Base-by-base conservation (phyloP, 1,139 yeast species). In the Magnusiomyces tetraspermus region DNA sequence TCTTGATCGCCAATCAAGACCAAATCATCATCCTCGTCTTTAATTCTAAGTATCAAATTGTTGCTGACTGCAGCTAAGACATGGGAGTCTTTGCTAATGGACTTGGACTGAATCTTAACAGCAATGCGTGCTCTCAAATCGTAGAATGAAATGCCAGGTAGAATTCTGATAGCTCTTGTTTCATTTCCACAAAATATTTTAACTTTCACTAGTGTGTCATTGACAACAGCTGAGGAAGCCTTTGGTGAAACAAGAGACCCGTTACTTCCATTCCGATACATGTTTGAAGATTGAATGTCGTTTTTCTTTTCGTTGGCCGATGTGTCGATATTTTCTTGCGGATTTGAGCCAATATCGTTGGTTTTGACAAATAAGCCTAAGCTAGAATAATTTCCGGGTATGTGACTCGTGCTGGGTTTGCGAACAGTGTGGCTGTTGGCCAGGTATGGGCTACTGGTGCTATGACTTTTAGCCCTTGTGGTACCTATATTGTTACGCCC, bases 1-100 rank as follows among this genome's bases (percentile, higher is more conserved):
- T 50, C 57, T 33, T 54, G 56, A 38, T 54, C 56, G 2, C 49
- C 53, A 19, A 51, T 28, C 23, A 51, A 21, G 17, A 51, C 46
- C 42, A 50, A 40, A 48, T 54, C 54, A 3, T 50, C 57, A 31
- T 54, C 54, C 41, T 51, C 57, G 36, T 52, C 54, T 48, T 51
- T 51, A 13, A 50, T 30, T 21, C 54, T 41, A 8, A 50, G 26
- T 22, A 26, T 26, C 19, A 28, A 13, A 15, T 38, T 38, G 15
- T 50, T 23, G 23, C 49, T n/a, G 19, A 30, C 28, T 24, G 49
- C 49, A 2, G 24, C 22, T 15, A 53, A 30, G 28, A 43, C 28
- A 6, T 36, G 46, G 13, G 22, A 26, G 19, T 43, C 46, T n/a
- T 43, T 36, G 24, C 15, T 19, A n/a, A 43, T 2, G 8, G 26